Percentiles rank a stretch among this genome's conserved stretches.
Evolutionary conservation across 139 green algal genomes (phyloP).

Genomic region (Edaphochlamys debaryana): DNA sequence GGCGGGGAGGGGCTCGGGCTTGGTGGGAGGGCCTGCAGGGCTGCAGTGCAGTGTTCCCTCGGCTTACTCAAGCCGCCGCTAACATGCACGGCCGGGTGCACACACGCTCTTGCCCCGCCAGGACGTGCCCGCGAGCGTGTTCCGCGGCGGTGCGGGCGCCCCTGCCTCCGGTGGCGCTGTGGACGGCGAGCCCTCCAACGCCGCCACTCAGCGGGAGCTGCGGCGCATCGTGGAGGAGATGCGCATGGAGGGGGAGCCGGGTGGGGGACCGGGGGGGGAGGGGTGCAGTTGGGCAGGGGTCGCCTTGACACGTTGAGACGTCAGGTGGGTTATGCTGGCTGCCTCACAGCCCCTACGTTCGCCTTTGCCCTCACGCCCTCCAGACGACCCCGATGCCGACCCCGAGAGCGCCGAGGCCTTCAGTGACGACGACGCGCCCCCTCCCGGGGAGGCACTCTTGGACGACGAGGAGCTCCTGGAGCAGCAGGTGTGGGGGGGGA

Average conservation of each 20-base stretch:
- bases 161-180: not conserved
- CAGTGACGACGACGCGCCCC: slow-evolving; percentile 35
- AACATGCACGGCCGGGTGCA: too few relatives aligned
- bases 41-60: not conserved
- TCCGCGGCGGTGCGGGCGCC: not conserved
- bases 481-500: not conserved
- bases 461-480: not conserved
- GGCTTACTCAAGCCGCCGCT: not conserved
- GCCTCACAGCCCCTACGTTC: not conserved
- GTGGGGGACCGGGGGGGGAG: not conserved
- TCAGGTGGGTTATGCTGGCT: not conserved
- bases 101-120: not conserved
- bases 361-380: too few relatives aligned
- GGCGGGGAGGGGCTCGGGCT: not conserved
- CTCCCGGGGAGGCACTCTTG: not conserved
- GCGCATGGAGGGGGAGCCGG: not conserved
- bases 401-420: not conserved
- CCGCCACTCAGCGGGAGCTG: slow-evolving; percentile 21
- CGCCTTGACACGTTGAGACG: not conserved
- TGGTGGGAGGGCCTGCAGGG: not conserved
- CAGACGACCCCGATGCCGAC: not conserved
- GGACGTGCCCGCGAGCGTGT: not conserved
- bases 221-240: slow-evolving; percentile 18
- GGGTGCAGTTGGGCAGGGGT: not conserved
- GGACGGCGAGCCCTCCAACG: slow-evolving; percentile 2